phyloP scores from a whole-genome alignment of 306 rosid genomes.

The Hippophae tibetana region DNA sequence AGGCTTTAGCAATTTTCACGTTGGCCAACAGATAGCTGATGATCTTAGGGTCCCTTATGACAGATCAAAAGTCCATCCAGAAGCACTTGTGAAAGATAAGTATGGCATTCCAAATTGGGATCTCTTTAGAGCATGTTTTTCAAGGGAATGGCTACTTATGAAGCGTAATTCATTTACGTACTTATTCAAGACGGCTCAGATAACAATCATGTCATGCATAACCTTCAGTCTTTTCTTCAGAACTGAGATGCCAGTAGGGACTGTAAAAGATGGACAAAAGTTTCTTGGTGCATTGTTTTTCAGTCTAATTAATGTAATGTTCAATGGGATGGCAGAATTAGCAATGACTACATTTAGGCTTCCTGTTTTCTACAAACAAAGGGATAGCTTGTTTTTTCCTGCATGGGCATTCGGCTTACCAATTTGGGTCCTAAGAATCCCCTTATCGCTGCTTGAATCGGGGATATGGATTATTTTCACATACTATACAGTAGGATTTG shows the following conservation, averaged over 20 bases:
- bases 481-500: no score
- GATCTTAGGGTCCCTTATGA: conserved; percentile 31
- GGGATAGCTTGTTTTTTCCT: conserved; percentile 41
- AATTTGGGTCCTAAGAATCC: conserved; percentile 37
- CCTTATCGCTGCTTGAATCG: conserved; percentile 42
- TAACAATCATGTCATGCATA: conserved; percentile 28
- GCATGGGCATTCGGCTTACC: conserved; percentile 52
- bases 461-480: no score
- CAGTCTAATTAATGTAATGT: conserved; percentile 33
- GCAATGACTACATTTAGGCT: conserved; percentile 45
- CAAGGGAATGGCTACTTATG: conserved; percentile 46
- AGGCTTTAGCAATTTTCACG: conserved; percentile 30
- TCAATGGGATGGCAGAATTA: conserved; percentile 37
- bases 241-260: conserved; percentile 33
- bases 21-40: conserved; percentile 30
- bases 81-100: conserved; percentile 25
- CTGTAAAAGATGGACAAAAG: conserved; percentile 15
- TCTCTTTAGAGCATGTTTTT: conserved; percentile 35
- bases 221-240: conserved; percentile 51
- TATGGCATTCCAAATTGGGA: conserved; percentile 40
- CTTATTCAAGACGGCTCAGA: conserved; percentile 50
- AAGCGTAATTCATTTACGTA: conserved; percentile 40
- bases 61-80: conserved; percentile 26
- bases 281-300: conserved; percentile 46
- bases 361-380: conserved; percentile 42